These are phyloP conservation scores for Colletotrichum sp. DNA, from an alignment of 2,329 filamentous ascomycete species.

Conservation along the genomic window DNA sequence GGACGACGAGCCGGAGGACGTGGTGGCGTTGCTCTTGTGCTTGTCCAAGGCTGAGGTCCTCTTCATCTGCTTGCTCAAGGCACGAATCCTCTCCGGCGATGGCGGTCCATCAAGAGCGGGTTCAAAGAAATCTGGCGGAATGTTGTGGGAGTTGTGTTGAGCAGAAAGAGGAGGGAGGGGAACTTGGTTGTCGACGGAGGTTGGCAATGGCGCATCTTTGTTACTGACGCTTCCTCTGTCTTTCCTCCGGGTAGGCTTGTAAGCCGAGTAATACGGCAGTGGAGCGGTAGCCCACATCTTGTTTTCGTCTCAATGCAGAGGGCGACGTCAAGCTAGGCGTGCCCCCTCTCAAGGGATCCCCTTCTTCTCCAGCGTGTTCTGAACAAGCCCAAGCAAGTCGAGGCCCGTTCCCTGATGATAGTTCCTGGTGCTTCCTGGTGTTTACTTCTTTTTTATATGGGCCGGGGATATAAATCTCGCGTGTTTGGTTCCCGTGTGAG, in stretches of 20 bases:
- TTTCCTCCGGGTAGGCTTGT: slow-evolving; percentile 16
- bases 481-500: slow-evolving; percentile 2
- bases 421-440: neutral
- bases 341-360: slow-evolving; percentile 19
- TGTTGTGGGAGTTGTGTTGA: slow-evolving; percentile 14
- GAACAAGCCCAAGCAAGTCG: neutral
- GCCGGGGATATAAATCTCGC: slow-evolving; percentile 6
- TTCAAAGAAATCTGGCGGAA: slow-evolving; percentile 53
- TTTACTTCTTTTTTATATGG: slow-evolving; percentile 8
- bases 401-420: neutral
- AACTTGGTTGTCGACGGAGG: neutral
- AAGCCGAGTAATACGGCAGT: slow-evolving; percentile 25
- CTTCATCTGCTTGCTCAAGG: slow-evolving; percentile 64
- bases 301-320: slow-evolving; percentile 22
- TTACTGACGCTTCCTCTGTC: slow-evolving; percentile 2
- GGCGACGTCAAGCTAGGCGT: slow-evolving; percentile 22
- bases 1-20: slow-evolving; percentile 63
- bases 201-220: slow-evolving; percentile 20
- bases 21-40: slow-evolving; percentile 51
- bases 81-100: slow-evolving; percentile 64
- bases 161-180: slow-evolving; percentile 8
- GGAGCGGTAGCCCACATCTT: slow-evolving; percentile 25
- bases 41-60: slow-evolving; percentile 54
- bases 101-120: slow-evolving; percentile 66
- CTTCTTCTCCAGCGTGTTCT: slow-evolving; percentile 13